These are phyloP conservation scores for Skeletonema grethae DNA, from an alignment of 108 stramenopile species.

Conservation along the genomic window DNA sequence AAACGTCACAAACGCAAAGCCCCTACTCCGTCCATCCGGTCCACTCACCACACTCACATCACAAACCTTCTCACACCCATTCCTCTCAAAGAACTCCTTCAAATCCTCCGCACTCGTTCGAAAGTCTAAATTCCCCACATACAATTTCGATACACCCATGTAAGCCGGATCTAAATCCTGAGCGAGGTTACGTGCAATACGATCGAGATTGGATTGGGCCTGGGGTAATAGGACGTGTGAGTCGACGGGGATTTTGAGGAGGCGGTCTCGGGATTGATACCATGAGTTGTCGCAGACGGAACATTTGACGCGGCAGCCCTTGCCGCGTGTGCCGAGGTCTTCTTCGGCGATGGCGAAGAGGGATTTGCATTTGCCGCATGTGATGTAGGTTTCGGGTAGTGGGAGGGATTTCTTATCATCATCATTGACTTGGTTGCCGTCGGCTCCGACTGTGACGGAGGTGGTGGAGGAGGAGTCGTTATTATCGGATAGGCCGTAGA, in stretches of 20 bases:
- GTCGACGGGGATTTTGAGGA: conserved; percentile 54
- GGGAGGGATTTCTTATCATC: conserved; percentile 6
- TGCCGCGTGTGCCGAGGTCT: conserved; percentile 64
- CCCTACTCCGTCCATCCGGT: conserved; percentile 67
- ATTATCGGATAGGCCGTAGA: conserved; percentile 14
- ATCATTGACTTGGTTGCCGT: not conserved
- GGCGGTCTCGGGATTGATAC: conserved; percentile 81
- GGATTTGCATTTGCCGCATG: conserved; percentile 70
- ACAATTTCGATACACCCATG: conserved; percentile 70
- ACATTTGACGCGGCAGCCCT: conserved; percentile 81
- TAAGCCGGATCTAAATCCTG: conserved; percentile 57
- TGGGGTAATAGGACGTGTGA: conserved; percentile 62
- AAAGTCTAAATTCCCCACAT: conserved; percentile 85
- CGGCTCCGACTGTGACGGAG: conserved; percentile 19
- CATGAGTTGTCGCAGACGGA: conserved; percentile 74
- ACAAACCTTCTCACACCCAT: conserved; percentile 27
- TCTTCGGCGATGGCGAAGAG: conserved; percentile 59
- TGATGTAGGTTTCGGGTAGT: conserved; percentile 38
- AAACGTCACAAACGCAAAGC: conserved; percentile 86
- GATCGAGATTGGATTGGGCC: conserved; percentile 57
- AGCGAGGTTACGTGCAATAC: conserved; percentile 63
- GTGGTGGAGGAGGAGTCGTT: not conserved
- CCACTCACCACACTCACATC: conserved; percentile 65
- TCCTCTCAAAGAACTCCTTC: conserved; percentile 58
- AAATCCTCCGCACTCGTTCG: conserved; percentile 56